phyloP scores from a whole-genome alignment of 2,329 filamentous ascomycete genomes.

The Venturia asperata region DNA sequence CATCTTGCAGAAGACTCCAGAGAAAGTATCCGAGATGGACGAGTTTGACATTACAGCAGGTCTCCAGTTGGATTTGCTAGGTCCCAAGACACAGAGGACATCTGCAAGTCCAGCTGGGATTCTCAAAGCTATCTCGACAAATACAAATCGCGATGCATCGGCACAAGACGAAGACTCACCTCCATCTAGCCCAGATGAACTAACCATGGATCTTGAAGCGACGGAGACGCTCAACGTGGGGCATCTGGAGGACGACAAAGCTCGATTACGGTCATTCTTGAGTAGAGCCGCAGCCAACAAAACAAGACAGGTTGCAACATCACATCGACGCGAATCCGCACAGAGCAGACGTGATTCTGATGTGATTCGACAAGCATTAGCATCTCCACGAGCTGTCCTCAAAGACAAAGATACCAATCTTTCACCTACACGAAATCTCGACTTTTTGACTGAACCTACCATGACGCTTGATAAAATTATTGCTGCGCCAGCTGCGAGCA shows the following conservation, averaged over 20 bases:
- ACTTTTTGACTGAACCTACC: slow-evolving; percentile 10
- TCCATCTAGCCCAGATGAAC: slow-evolving; percentile 13
- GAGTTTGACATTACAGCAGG: slow-evolving; percentile 3
- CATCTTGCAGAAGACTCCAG: slow-evolving; percentile 1
- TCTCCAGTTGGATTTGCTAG: not conserved
- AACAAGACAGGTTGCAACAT: slow-evolving; percentile 30
- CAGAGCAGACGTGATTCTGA: slow-evolving; percentile 43
- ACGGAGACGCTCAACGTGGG: slow-evolving; percentile 16
- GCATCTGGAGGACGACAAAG: slow-evolving; percentile 41
- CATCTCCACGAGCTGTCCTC: slow-evolving; percentile 39
- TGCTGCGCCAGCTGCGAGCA: not conserved
- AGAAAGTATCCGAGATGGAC: not conserved
- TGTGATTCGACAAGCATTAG: slow-evolving; percentile 40
- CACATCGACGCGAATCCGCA: slow-evolving; percentile 22
- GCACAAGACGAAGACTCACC: slow-evolving; percentile 11
- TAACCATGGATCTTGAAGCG: slow-evolving; percentile 18
- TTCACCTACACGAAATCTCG: slow-evolving; percentile 27
- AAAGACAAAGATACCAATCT: slow-evolving; percentile 44
- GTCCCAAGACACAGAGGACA: slow-evolving; percentile 1
- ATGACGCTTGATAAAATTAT: slow-evolving; percentile 6
- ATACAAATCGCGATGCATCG: not conserved
- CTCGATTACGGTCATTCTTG: slow-evolving; percentile 43
- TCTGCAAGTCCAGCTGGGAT: slow-evolving; percentile 13
- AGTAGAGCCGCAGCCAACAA: slow-evolving; percentile 44
- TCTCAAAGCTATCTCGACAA: not conserved